These are phyloP conservation scores for Helichrysum umbraculigerum DNA, from an alignment of 129 eudicot genomes.

Conservation along the genomic window DNA sequence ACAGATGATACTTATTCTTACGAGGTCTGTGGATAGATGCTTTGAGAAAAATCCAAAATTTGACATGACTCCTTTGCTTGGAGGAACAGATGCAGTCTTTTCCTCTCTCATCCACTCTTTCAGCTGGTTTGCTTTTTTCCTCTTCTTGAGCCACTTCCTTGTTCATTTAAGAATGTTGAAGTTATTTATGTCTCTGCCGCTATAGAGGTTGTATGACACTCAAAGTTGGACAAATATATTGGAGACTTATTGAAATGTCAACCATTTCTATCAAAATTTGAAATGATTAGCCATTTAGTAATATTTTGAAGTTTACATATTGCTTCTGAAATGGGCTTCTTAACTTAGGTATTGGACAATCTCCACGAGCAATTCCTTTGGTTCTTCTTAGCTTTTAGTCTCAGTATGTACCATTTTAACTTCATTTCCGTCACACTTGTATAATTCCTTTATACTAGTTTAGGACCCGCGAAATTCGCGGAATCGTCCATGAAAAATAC, in stretches of 20 bases:
- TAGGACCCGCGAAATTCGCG: no score
- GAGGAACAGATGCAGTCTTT: conserved; percentile 92
- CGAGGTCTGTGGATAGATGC: conserved; percentile 90
- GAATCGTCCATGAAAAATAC: no score
- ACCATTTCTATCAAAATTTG: no score
- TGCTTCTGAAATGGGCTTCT: no score
- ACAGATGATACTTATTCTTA: conserved; percentile 97
- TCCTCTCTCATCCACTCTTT: conserved; percentile 94
- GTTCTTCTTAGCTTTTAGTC: no score
- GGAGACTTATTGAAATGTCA: background rate
- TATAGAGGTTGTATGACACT: background rate
- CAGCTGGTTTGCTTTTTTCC: conserved; percentile 62
- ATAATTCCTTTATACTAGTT: no score
- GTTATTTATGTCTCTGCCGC: background rate
- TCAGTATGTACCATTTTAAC: no score
- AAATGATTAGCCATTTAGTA: no score
- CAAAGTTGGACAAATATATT: background rate
- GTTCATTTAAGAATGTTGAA: background rate
- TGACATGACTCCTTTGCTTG: conserved; percentile 98
- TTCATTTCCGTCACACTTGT: no score
- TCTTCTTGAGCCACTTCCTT: background rate
- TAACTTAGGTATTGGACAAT: no score
- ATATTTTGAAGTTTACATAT: no score
- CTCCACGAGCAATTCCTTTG: no score
- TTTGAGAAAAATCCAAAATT: conserved; percentile 95